phyloP scores from a whole-genome alignment of 345 rosid genomes.

The Eucalyptus curtisii region DNA sequence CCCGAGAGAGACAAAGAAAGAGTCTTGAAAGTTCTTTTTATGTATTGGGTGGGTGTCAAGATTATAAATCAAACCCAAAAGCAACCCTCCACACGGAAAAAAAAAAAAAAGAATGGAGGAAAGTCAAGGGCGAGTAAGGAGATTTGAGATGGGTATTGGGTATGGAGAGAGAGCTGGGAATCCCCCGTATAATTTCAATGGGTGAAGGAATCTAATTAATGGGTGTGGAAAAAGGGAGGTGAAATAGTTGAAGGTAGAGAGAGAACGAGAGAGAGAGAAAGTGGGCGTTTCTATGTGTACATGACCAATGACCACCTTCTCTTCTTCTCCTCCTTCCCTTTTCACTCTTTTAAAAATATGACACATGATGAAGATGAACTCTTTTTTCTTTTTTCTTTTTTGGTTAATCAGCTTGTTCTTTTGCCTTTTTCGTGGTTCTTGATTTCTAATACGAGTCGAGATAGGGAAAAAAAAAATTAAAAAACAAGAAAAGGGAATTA shows the following conservation, averaged over 20 bases:
- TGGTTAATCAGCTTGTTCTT: not conserved
- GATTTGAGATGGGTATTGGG: constrained; percentile 13
- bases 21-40: not conserved
- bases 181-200: not conserved
- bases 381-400: no score
- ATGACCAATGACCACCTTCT: not conserved
- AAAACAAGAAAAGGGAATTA: not conserved
- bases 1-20: constrained; percentile 7
- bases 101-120: not conserved
- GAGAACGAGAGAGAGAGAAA: not conserved
- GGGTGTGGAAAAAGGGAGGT: not conserved
- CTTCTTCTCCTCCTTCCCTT: not conserved
- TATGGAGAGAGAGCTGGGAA: not conserved
- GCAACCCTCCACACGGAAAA: not conserved
- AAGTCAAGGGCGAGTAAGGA: constrained; percentile 5
- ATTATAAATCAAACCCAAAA: not conserved
- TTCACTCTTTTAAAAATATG: not conserved
- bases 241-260: not conserved
- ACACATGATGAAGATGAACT: not conserved
- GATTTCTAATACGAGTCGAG: not conserved
- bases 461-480: not conserved
- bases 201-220: not conserved
- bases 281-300: not conserved
- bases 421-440: not conserved
- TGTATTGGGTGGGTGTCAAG: constrained; percentile 7